Percentiles rank a stretch among this genome's conserved stretches.
phyloP scores from a whole-genome alignment of 208 protist species.

The Sergeia podlipaevii region DNA sequence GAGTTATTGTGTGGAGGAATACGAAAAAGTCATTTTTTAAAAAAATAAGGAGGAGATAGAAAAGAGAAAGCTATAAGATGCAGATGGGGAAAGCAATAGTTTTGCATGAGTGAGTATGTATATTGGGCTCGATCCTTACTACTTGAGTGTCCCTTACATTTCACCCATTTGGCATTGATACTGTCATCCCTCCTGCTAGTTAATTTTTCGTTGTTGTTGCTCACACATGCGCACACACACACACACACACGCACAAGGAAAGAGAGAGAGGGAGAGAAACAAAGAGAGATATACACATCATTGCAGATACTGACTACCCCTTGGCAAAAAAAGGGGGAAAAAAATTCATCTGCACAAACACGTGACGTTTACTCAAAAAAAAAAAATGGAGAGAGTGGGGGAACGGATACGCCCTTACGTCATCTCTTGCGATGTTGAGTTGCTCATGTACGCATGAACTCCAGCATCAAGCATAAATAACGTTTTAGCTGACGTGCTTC shows the following conservation, averaged over 20 bases:
- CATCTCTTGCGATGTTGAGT: no score
- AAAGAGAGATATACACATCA: no score
- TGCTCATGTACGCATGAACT: no score
- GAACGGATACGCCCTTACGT: no score
- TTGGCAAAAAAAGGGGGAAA: no score
- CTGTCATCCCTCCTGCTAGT: background rate
- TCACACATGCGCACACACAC: background rate
- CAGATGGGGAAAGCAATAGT: background rate
- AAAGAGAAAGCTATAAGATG: background rate
- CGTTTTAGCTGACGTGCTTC: background rate
- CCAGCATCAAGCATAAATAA: slow-evolving; percentile 11
- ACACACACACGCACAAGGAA: background rate
- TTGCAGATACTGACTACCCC: no score
- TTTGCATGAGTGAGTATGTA: background rate
- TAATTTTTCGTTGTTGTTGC: background rate
- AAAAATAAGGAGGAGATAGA: background rate
- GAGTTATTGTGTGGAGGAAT: background rate
- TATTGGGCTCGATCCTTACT: background rate
- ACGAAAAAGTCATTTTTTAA: background rate
- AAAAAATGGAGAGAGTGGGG: slow-evolving; percentile 1
- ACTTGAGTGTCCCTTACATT: background rate
- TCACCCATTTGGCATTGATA: background rate
- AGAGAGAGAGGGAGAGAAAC: no score
- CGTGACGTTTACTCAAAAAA: background rate
- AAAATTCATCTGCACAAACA: background rate